These are phyloP conservation scores for Penicillium soppii DNA, from an alignment of 495 filamentous ascomycete genomes.

Conservation along the genomic window DNA sequence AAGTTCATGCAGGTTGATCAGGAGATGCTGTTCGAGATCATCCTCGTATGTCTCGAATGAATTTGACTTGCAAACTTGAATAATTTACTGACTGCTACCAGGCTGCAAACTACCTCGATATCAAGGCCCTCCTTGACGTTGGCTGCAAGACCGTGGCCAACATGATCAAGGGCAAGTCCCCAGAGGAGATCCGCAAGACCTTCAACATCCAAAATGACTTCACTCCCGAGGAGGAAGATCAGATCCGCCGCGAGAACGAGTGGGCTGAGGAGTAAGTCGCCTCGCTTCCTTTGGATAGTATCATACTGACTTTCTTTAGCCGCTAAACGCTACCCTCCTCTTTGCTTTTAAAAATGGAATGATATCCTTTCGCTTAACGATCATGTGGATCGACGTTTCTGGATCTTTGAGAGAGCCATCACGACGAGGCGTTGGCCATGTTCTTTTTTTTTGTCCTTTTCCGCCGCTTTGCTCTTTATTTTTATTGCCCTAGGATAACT, in stretches of 20 bases:
- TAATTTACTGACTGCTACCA: conserved; percentile 16
- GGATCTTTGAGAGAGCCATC: not conserved
- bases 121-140: conserved; percentile 66
- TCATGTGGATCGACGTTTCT: not conserved
- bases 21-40: conserved; percentile 99
- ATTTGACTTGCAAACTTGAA: no score
- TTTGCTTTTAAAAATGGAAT: conserved; percentile 6
- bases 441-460: not conserved
- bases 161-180: conserved; percentile 73
- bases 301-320: conserved; percentile 17
- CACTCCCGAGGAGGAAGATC: conserved; percentile 71
- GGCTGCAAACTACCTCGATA: conserved; percentile 73
- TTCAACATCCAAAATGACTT: conserved; percentile 78
- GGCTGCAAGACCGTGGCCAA: conserved; percentile 71
- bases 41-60: conserved; percentile 67
- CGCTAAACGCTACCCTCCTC: conserved; percentile 27
- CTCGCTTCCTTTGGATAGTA: not conserved
- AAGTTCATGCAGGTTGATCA: conserved; percentile 99
- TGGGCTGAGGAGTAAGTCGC: conserved; percentile 67
- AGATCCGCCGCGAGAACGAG: conserved; percentile 70
- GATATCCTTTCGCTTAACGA: not conserved
- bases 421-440: not conserved
- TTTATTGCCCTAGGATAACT: no score
- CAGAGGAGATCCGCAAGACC: conserved; percentile 73
- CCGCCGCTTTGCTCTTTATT: not conserved